Evolutionary conservation across 2,329 filamentous ascomycete genomes (phyloP).

Genomic region (Alternaria postmessia): DNA sequence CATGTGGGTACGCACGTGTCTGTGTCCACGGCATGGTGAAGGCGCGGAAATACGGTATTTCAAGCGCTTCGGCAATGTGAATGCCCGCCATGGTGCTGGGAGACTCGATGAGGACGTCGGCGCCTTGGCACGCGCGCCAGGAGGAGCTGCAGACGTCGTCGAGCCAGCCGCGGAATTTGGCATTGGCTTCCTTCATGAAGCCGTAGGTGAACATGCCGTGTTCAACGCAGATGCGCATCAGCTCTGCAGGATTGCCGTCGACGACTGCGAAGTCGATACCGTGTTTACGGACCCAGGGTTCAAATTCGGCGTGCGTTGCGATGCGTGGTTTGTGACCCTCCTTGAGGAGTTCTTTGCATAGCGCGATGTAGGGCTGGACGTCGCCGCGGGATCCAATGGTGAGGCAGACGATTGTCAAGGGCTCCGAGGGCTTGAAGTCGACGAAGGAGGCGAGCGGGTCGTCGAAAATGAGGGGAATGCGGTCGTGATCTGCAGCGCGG

Average conservation of each 20-base stretch:
- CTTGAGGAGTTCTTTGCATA: conserved; percentile 87
- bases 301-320: conserved; percentile 91
- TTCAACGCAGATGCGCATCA: conserved; percentile 96
- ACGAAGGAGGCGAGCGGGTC: conserved; percentile 87
- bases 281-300: conserved; percentile 86
- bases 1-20: conserved; percentile 93
- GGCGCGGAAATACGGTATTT: conserved; percentile 93
- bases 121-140: conserved; percentile 83
- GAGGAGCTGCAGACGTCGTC: conserved; percentile 85
- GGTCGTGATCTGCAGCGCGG: conserved; percentile 56
- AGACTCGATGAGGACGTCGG: conserved; percentile 91
- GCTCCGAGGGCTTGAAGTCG: conserved; percentile 84
- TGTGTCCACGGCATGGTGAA: conserved; percentile 99
- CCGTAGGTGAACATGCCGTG: conserved; percentile 96
- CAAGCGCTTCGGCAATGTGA: conserved; percentile 91
- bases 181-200: conserved; percentile 83
- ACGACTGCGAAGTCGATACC: conserved; percentile 92
- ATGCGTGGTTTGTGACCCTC: conserved; percentile 89
- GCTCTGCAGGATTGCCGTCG: conserved; percentile 87
- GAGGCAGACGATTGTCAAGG: conserved; percentile 86
- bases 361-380: conserved; percentile 95
- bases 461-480: conserved; percentile 84
- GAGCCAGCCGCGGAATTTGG: conserved; percentile 86
- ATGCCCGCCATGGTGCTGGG: conserved; percentile 98
- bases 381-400: conserved; percentile 96